Percentiles rank a stretch among this genome's conserved stretches.
phyloP scores from a whole-genome alignment of 371 early-diverging fungal species.

The Zychaea mexicana region DNA sequence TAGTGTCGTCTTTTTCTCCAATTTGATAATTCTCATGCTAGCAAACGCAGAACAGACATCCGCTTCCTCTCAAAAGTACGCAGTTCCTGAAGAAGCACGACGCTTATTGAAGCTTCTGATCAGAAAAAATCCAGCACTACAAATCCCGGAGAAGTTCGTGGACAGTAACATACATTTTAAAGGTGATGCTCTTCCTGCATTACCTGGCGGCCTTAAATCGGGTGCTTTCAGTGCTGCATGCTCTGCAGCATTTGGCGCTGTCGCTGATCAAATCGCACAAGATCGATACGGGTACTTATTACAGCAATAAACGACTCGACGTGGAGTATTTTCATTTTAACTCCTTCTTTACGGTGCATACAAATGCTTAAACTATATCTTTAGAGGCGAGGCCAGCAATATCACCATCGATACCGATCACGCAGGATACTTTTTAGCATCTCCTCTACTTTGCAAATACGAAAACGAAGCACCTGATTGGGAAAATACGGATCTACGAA shows the following conservation, averaged over 20 bases:
- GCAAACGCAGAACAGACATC: too few relatives aligned
- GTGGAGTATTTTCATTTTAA: not conserved
- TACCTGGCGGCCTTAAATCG: conserved; percentile 10
- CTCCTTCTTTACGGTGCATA: not conserved
- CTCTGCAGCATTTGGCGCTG: conserved; percentile 4
- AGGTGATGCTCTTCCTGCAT: conserved; percentile 5
- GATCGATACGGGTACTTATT: conserved; percentile 9
- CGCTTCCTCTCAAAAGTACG: too few relatives aligned
- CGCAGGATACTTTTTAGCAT: conserved; percentile 5
- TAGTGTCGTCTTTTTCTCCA: too few relatives aligned
- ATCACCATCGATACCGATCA: conserved; percentile 8
- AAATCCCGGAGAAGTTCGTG: conserved; percentile 1
- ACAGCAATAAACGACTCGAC: too few relatives aligned
- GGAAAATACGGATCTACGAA: conserved; percentile 1
- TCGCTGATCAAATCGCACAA: conserved; percentile 10
- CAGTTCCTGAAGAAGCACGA: conserved; percentile 14
- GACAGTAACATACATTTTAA: conserved; percentile 2
- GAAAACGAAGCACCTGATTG: conserved; percentile 3
- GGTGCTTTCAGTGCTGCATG: conserved; percentile 3
- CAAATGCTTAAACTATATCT: too few relatives aligned
- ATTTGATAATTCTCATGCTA: too few relatives aligned
- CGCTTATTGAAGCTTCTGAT: conserved; percentile 1
- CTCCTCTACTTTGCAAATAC: not conserved
- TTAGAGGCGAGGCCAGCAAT: not conserved
- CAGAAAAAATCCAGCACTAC: conserved; percentile 9